phyloP scores from a whole-genome alignment of 1,284 basidiomycete species.

The Ceratobasidium sp. region DNA sequence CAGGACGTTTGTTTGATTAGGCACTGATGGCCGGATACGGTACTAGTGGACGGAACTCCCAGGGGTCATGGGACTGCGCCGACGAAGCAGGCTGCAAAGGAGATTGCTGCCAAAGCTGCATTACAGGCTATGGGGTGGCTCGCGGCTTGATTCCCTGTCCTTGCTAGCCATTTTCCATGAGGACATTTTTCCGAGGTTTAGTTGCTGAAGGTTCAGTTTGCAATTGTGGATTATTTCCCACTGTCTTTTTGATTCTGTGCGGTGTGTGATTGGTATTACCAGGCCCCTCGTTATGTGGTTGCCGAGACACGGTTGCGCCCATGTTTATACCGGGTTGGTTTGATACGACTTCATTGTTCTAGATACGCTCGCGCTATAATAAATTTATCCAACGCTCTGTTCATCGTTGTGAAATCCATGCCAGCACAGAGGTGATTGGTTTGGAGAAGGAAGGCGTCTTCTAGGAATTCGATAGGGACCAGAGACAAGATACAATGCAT shows the following conservation, averaged over 20 bases:
- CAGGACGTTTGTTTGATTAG: conserved; percentile 2
- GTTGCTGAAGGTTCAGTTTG: conserved; percentile 11
- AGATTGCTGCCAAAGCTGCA: conserved; percentile 35
- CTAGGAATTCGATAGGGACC: background rate
- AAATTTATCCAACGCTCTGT: background rate
- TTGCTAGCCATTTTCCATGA: background rate
- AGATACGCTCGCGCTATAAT: background rate
- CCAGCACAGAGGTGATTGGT: no score
- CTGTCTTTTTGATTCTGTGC: background rate
- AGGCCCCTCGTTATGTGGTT: background rate
- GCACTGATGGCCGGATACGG: background rate
- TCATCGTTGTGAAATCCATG: background rate
- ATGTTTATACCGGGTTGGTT: background rate
- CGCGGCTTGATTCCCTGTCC: background rate
- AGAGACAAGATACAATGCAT: background rate
- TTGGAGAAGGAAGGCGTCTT: background rate
- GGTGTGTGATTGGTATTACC: no score
- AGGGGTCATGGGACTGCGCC: conserved; percentile 44
- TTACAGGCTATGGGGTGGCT: conserved; percentile 38
- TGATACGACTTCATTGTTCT: background rate
- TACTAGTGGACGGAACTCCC: conserved; percentile 33
- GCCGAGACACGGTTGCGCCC: background rate
- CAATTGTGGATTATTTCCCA: conserved; percentile 1
- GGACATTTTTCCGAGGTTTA: background rate
- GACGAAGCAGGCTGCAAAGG: conserved; percentile 44